Percentiles rank a stretch among this genome's conserved stretches.
Evolutionary conservation across 2,329 filamentous ascomycete genomes (phyloP).

Genomic region (Byssoonygena ceratinophila): DNA sequence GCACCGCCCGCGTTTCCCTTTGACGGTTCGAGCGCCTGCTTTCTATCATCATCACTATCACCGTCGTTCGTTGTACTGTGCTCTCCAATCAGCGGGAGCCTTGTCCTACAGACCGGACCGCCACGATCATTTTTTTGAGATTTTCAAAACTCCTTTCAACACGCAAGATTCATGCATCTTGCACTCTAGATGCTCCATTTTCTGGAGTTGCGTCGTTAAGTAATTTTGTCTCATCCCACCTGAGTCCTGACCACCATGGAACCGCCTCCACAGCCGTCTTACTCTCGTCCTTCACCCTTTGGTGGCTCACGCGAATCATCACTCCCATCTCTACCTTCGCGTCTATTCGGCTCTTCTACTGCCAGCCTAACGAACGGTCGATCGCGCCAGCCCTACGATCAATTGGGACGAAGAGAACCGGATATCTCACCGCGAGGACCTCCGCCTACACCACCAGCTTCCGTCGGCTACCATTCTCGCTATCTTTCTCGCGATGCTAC

Average conservation of each 20-base stretch:
- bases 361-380: slow-evolving; percentile 18
- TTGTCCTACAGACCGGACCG: neutral
- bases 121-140: neutral
- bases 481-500: slow-evolving; percentile 2
- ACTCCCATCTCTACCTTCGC: slow-evolving; percentile 20
- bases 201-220: neutral
- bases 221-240: neutral
- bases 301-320: slow-evolving; percentile 25
- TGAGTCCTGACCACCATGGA: slow-evolving; percentile 5
- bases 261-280: slow-evolving; percentile 18
- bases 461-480: slow-evolving; percentile 13
- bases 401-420: slow-evolving; percentile 18
- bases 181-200: slow-evolving; percentile 1
- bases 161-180: neutral
- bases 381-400: slow-evolving; percentile 20
- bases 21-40: neutral
- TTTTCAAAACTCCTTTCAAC: neutral
- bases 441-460: slow-evolving; percentile 9
- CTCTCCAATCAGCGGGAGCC: slow-evolving; percentile 2
- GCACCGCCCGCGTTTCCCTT: neutral
- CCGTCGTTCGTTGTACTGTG: neutral
- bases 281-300: slow-evolving; percentile 26
- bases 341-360: slow-evolving; percentile 17
- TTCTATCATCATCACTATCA: neutral
- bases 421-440: slow-evolving; percentile 7